These are phyloP conservation scores for Russula compacta DNA, from an alignment of 768 basidiomycete species.

Conservation along the genomic window DNA sequence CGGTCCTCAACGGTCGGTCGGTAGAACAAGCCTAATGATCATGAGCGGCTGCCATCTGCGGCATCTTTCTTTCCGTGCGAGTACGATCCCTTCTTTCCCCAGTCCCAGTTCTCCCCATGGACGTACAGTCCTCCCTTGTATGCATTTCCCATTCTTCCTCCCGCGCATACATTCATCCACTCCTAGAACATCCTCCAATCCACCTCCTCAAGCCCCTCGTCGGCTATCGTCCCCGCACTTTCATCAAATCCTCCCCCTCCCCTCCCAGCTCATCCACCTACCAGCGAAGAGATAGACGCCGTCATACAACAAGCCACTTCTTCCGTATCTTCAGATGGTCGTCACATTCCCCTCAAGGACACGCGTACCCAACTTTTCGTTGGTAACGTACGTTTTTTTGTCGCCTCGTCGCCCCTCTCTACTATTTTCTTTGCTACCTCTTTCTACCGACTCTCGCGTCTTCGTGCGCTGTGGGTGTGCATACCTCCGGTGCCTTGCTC, in stretches of 20 bases:
- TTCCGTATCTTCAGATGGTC: conserved; percentile 41
- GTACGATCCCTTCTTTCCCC: conserved; percentile 4
- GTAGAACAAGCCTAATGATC: conserved; percentile 5
- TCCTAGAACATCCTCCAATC: conserved; percentile 1
- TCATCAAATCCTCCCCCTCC: conserved; percentile 4
- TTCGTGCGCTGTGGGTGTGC: neutral
- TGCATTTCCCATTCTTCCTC: neutral
- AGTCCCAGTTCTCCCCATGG: conserved; percentile 11
- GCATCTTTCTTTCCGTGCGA: conserved; percentile 10
- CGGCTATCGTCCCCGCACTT: neutral
- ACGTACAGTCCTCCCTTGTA: conserved; percentile 11
- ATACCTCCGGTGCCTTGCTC: neutral
- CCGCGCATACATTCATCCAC: neutral
- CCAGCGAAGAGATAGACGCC: conserved; percentile 85
- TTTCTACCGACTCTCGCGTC: neutral
- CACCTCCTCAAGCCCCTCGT: conserved; percentile 6
- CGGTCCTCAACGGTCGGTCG: conserved; percentile 2
- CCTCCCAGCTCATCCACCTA: conserved; percentile 29
- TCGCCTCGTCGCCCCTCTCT: neutral
- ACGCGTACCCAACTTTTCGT: conserved; percentile 94
- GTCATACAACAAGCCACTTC: conserved; percentile 89
- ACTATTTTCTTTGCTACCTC: neutral
- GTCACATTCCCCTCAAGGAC: conserved; percentile 51
- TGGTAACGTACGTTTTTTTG: conserved; percentile 64
- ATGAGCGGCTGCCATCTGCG: conserved; percentile 13